Evolutionary conservation across 768 basidiomycete genomes (phyloP), one percentile per base, ranked within the genome.

Genomic region (Xerocomus potaroensis): DNA sequence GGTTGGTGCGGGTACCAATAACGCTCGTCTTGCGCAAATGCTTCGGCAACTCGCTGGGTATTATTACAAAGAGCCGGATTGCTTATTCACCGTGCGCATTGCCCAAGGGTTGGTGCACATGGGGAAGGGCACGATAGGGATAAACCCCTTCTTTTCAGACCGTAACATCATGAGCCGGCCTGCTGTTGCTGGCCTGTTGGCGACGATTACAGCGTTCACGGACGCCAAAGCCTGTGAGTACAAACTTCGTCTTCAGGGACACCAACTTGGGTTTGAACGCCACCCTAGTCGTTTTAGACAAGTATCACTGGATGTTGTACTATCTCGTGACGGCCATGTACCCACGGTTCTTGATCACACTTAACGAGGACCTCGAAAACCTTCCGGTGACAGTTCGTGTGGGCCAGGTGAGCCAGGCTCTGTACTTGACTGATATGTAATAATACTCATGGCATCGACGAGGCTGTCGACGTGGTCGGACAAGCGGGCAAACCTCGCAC

Each of bases 271-370:
- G 43, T 40, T 32, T 27, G 36, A 36, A 34, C 14, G 12, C n/a
- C 16, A 4, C 51, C n/a, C 15, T 50, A 96, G 94, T 99, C 64
- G 74, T 99, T 2, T 79, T 98, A 15, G 91, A 94, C 63, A 94
- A 85, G 67, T 87, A 90, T 55, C 96, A 98, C 69, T 99, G 96
- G 96, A 96, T 97, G 92, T 71, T 98, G 47, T 99, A 90, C 73
- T 93, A 94, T 79, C 79, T 98, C 23, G 84, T 84, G 6, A 86
- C 92, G 2, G 89, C 93, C 49, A 98, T 99, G 96, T 95, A 91
- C 71, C 96, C 96, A 29, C 84, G 94, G 47, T 97, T 98, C 87
- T 70, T 99, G 61, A 97, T 98, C 67, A 96, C 94, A 0, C 81
- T 99, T 16, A 84, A 95, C 68, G 95, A 98, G 68, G 79, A 93